Evolutionary conservation across 805 yeast species (phyloP), one percentile per base, ranked within the genome.

Genomic region (Grigorovia jiainica): DNA sequence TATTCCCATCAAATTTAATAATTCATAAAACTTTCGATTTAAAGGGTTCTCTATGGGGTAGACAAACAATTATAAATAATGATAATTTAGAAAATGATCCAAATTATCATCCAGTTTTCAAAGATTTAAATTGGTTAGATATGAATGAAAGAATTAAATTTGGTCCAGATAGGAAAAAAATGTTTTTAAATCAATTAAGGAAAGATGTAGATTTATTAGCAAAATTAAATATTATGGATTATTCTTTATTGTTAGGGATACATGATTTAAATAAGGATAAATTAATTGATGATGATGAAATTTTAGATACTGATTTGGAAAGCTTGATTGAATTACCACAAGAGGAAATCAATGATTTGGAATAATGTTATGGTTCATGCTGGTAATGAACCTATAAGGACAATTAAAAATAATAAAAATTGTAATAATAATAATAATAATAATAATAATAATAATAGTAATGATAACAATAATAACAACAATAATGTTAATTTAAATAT

Each of bases 1-100:
- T 92, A 38, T 92, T 94, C 64, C 97, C 99, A 0, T 95, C 97
- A 6, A 86, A 85, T 55, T 71, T 87, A 38, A 92, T 84, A 47
- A 79, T 90, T 42, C 95, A 87, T 59, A 66, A 74, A 34, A 84
- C 87, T 34, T 92, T 77, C 62, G 99, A 92, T 59, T 72, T 92
- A 59, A 92, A 92, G 59, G 99, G 99, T 1, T 87, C 96, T 0
- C 76, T 94, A 0, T 72, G 83, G 69, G 96, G 97, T 2, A 71
- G 95, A 50, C 65, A 62, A 47, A 87, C 82, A 0, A 59, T 63
- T 43, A 54, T 66, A 4, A 47, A 54, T 30, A 20, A 38, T 13
- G 41, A 50, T 24, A 41, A 43, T 33, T 20, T 42, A 13, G 60
- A 64, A 8, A 44, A 36, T 18, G 39, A 13, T 13, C 3, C 33